Evolutionary conservation across 345 rosid genomes (phyloP), one percentile per base, ranked within the genome.

Genomic region (Luvunga scandens): DNA sequence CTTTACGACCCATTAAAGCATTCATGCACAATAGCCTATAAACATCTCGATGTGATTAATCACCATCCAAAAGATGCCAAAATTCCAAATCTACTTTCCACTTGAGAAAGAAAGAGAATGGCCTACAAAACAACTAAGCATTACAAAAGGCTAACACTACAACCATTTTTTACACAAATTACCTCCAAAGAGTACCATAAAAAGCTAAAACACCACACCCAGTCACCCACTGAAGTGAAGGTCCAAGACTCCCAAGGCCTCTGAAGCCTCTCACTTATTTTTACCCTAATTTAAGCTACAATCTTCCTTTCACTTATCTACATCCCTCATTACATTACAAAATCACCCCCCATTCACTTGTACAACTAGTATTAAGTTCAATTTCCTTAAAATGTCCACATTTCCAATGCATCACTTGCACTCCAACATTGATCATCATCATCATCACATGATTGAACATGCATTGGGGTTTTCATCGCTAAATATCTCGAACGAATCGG

Each of bases 381-480:
- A 7, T 14, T 39, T 21, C 55, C 27, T 18, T 2, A 8, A 2
- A 33, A 56, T 4, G 39, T 31, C 36, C n/a, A 34, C 33, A 45
- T 13, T 45, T 45, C 50, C 50, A 75, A 28, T 27, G 7, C 48
- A n/a, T 69, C 34, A 25, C 30, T 25, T 55, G 45, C 62, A 60
- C 27, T 31, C 34, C 24, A 42, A 2, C 34, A 38, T 1, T 72
- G 48, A 9, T 34, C 33, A n/a, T 34, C 39, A 2, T 38, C 48
- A 0, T 53, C 39, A 31, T 90, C 85, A 94, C 97, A 94, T 87
- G 16, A 93, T 22, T 22, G 87, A 84, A 89, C 98, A 94, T 12
- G 94, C 98, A 77, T 91, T 93, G 0, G 97, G 98, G 60, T 93
- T 94, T 73, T 94, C 98, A 0, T 94, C 98, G 75, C 97, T 92